These are phyloP conservation scores for Diaporthe eres DNA, from an alignment of 2,329 filamentous ascomycete genomes.

Conservation along the genomic window DNA sequence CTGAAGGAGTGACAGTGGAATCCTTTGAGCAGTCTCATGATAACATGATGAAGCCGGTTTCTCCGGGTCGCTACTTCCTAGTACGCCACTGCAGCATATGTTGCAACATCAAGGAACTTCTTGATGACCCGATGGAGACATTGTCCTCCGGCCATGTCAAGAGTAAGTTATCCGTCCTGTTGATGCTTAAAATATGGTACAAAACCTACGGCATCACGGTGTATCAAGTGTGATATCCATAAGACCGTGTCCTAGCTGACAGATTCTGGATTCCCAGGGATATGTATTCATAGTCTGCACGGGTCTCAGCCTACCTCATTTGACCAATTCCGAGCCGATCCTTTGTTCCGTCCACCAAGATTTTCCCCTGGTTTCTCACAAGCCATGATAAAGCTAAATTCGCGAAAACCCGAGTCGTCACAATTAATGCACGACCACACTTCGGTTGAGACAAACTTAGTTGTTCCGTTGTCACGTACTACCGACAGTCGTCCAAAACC, in stretches of 20 bases:
- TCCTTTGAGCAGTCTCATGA: background rate
- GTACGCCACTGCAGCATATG: background rate
- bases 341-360: background rate
- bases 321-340: background rate
- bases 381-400: background rate
- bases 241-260: background rate
- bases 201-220: background rate
- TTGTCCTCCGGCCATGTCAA: background rate
- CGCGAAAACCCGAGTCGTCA: too few species aligned
- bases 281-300: background rate
- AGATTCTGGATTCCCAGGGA: background rate
- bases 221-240: too few species aligned
- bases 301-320: background rate
- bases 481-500: background rate
- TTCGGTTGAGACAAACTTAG: background rate
- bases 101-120: constrained; percentile 18
- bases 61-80: background rate
- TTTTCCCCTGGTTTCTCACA: background rate
- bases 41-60: constrained; percentile 1
- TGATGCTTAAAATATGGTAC: too few species aligned
- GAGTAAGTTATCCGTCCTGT: background rate
- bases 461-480: background rate
- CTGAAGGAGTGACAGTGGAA: background rate
- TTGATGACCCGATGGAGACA: background rate
- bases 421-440: background rate